Base-by-base conservation (phyloP, 106 monocot genomes). In the Platanthera zijinensis region DNA sequence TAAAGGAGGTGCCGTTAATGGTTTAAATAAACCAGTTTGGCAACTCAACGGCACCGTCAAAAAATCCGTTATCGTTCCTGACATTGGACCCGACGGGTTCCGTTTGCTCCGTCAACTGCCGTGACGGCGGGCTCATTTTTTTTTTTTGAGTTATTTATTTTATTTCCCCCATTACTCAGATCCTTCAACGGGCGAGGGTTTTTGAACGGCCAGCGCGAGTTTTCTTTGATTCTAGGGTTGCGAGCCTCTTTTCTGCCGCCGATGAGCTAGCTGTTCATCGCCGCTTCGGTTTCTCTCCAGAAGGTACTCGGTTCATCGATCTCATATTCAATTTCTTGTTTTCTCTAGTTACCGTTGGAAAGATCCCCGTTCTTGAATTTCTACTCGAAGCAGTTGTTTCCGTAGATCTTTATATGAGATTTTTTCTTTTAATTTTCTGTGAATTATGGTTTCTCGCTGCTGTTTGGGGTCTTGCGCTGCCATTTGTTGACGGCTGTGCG, bases 401-500 rank as follows among this genome's bases (percentile, higher is more conserved):
- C 63, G 21, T 6, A 28, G 10, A 22, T 64, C 25, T 64, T 64
- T 3, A 28, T 6, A 22, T 64, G 19, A 8, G 14, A 10, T 64
- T 2, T 64, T 64, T 64, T 15, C 21, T 64, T 64, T 21, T 28
- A 30, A 21, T 64, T 64, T 8, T 8, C 9, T 64, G 9, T 7
- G 63, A 4, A 25, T 22, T 19, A 39, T 2, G 21, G 19, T 22
- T 64, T 64, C 8, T 8, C 63, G 3, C 7, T 28, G 63, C 1
- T 28, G 63, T 64, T 64, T 10, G 12, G 14, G 1, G 6, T 53
- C 14, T 53, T 10, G 53, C 12, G 25, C 22, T 28, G 56, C 22
- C 28, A 14, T 11, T 73, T 51, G 4, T 69, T 78, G 17, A 71
- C 17, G 57, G 12, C 76, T 82, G 50, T 81, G 45, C 1, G 39